A percentile compares a stretch with the other conserved stretches of the same genome.
These are phyloP conservation scores for Kalanchoe fedtschenkoi DNA, from an alignment of 164 flowering plant genomes.

Conservation along the genomic window DNA sequence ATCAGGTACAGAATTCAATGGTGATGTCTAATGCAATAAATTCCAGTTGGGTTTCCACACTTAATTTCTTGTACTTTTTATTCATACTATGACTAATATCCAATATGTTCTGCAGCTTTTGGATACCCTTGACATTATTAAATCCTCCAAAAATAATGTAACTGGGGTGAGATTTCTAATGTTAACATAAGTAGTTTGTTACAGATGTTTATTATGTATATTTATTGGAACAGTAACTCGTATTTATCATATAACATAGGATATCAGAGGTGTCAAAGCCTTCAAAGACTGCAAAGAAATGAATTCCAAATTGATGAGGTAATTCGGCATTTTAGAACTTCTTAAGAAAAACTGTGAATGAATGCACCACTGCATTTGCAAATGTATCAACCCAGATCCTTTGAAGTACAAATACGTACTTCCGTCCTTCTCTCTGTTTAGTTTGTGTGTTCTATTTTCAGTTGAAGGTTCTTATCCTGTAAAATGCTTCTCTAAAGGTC, in stretches of 20 bases:
- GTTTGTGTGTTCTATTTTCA: no score
- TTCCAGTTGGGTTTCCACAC: slow-evolving; percentile 4
- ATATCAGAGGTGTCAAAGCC: slow-evolving; percentile 21
- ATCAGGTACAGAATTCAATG: slow-evolving; percentile 31
- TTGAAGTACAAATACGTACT: no score
- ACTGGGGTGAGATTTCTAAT: background rate
- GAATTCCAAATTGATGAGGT: slow-evolving; percentile 50
- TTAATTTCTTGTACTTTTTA: background rate
- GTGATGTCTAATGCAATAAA: background rate
- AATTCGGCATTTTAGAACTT: background rate
- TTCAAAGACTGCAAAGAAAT: slow-evolving; percentile 38
- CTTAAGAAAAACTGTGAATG: background rate
- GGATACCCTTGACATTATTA: slow-evolving; percentile 19
- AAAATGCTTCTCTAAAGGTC: no score
- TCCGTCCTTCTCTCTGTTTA: background rate
- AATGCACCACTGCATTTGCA: no score
- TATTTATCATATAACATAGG: slow-evolving; percentile 18
- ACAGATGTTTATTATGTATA: background rate
- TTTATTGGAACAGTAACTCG: background rate
- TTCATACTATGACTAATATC: background rate
- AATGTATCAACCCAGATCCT: no score
- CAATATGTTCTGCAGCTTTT: slow-evolving; percentile 31
- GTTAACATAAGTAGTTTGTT: slow-evolving; percentile 1
- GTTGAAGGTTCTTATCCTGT: no score
- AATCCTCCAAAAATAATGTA: slow-evolving; percentile 8